phyloP scores from a whole-genome alignment of 441 rosid genomes.

The Corymbia citriodora region DNA sequence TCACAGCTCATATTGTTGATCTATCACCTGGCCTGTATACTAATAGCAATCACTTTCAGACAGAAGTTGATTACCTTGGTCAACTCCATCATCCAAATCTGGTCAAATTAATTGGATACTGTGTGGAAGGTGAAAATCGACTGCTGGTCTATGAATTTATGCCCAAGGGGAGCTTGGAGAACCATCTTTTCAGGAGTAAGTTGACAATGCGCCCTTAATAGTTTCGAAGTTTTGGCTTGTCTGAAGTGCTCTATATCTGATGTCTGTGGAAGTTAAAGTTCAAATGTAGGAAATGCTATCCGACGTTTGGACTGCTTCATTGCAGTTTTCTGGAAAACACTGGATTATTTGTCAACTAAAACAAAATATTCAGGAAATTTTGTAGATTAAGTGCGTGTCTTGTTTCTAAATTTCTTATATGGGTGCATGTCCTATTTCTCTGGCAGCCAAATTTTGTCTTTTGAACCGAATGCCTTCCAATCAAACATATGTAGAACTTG shows the following conservation, averaged over 20 bases:
- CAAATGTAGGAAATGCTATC: background rate
- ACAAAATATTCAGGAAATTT: background rate
- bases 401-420: background rate
- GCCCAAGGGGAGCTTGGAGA: constrained; percentile 67
- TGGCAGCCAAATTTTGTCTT: background rate
- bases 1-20: background rate
- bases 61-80: constrained; percentile 71
- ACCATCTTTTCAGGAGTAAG: constrained; percentile 64
- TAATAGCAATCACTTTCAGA: constrained; percentile 31
- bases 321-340: background rate
- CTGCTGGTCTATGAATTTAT: constrained; percentile 62
- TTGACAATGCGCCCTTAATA: background rate
- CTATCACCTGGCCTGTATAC: constrained; percentile 5
- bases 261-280: background rate
- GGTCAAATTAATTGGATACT: constrained; percentile 59
- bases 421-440: background rate
- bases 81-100: constrained; percentile 62
- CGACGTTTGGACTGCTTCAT: background rate
- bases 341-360: background rate
- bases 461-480: background rate
- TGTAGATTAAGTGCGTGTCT: background rate
- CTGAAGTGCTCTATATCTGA: background rate
- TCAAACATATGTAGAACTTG: background rate
- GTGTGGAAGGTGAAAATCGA: constrained; percentile 52
- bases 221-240: background rate